phyloP scores from a whole-genome alignment of 805 yeast species.

The Ogataea wickerhamii region DNA sequence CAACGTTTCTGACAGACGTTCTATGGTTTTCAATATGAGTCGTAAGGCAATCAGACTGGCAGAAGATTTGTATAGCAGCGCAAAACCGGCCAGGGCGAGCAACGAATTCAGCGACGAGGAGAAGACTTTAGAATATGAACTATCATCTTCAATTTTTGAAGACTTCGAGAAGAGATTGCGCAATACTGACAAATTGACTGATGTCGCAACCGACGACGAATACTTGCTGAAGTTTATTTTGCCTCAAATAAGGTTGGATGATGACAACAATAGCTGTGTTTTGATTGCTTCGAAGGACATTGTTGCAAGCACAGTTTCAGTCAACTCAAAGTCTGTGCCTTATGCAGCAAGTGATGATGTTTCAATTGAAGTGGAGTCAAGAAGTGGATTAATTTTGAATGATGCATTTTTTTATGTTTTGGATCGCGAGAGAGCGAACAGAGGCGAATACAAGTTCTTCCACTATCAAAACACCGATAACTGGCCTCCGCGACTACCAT shows the following conservation, averaged over 20 bases:
- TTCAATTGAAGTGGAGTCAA: constrained; percentile 46
- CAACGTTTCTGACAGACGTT: constrained; percentile 24
- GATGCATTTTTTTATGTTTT: constrained; percentile 56
- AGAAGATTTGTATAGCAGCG: constrained; percentile 21
- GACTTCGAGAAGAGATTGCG: constrained; percentile 54
- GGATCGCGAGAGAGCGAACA: constrained; percentile 34
- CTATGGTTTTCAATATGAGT: constrained; percentile 28
- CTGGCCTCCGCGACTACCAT: constrained; percentile 70
- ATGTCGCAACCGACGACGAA: constrained; percentile 26
- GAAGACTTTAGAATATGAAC: constrained; percentile 16
- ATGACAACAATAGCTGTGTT: constrained; percentile 45
- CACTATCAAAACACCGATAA: constrained; percentile 26
- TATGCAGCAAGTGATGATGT: constrained; percentile 39
- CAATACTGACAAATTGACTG: constrained; percentile 19
- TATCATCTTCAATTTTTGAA: constrained; percentile 30
- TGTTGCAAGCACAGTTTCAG: constrained; percentile 48
- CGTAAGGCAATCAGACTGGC: constrained; percentile 31
- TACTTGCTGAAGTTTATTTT: constrained; percentile 65
- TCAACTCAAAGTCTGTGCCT: constrained; percentile 39
- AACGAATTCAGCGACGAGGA: constrained; percentile 9
- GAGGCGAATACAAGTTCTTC: constrained; percentile 33
- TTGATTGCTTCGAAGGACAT: constrained; percentile 56
- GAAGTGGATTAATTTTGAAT: constrained; percentile 52
- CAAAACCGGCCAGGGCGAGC: constrained; percentile 5
- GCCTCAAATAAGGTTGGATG: constrained; percentile 72